Base-by-base conservation (phyloP, 2,329 filamentous ascomycete species). In the Geoglossum cookeanum region DNA sequence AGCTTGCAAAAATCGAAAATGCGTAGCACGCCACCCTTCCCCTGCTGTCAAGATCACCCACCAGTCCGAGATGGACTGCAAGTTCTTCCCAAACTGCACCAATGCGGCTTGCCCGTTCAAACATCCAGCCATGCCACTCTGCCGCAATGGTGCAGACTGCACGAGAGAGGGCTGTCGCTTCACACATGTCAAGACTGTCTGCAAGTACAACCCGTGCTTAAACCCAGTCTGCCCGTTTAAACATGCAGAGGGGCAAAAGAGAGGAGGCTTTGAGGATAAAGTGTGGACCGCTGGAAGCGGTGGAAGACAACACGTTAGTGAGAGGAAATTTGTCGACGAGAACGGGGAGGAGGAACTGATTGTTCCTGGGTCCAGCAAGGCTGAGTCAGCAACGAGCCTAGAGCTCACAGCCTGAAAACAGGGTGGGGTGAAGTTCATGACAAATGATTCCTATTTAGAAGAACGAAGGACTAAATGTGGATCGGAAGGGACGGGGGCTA, bases 1-100 rank as follows among this genome's bases (percentile, higher is more conserved):
- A 1, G 89, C 89, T 7, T 98, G 92, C 80, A 94, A 92, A 72
- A 98, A 97, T 75, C 78, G 81, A 65, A 97, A 97, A 72, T 98
- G 92, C 67, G 86, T 85, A 7, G 90, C 79, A 33, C 86, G 88
- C 59, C 92, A 98, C 69, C 92, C 92, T 1, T 96, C 90, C 5
- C 92, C 92, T 1, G 89, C 91, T 4, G 79, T 85, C 63, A 87
- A 82, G 68, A 73, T 79, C 55, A 81, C 83, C 30, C 87, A 91
- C 67, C 85, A 94, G 71, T 78, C 81, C 59, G 85, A 92, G 68
- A 82, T 86, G 68, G 84, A 94, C 65, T 95, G 90, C 79, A 87
- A 85, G 66, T 95, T 89, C 75, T 94, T 81, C 69, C 88, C 90
- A 59, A 87, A 94, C 71, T 95, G 89, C 75, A 84, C 87, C 55